A percentile compares a stretch with the other conserved stretches of the same genome.
Conservation (phyloP, 306 rosid species). For the Rosa rugosa region DNA sequence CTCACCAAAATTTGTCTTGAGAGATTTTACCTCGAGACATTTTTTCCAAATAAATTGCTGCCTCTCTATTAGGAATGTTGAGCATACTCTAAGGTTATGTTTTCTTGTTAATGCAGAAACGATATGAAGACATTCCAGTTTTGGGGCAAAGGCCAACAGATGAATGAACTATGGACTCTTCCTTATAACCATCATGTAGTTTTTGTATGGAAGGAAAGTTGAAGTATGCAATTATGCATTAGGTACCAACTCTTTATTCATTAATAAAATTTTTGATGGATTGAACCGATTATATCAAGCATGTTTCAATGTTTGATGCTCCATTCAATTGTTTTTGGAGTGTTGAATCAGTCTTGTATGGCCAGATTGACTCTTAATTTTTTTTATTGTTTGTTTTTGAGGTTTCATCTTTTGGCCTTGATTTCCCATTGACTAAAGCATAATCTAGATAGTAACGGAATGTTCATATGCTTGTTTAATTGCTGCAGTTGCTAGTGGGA, state of each 20-base stretch:
- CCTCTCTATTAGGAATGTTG: too few species aligned
- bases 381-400: neutral
- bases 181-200: constrained; percentile 7
- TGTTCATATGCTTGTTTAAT: neutral
- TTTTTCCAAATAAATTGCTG: too few species aligned
- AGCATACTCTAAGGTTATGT: too few species aligned
- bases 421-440: neutral
- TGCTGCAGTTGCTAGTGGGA: too few species aligned
- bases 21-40: too few species aligned
- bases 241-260: constrained; percentile 42
- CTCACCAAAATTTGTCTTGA: too few species aligned
- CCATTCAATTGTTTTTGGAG: too few species aligned
- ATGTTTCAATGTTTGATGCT: neutral
- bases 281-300: neutral
- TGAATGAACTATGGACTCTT: constrained; percentile 32
- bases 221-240: constrained; percentile 30
- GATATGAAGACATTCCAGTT: constrained; percentile 49
- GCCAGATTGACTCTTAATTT: neutral
- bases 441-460: neutral
- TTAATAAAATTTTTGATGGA: constrained; percentile 38
- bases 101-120: constrained; percentile 41
- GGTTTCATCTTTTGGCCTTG: neutral
- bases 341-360: too few species aligned
- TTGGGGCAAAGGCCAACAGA: constrained; percentile 57
- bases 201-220: constrained; percentile 24